Base-by-base conservation (phyloP, 495 filamentous ascomycete species). In the Neurospora sp. region DNA sequence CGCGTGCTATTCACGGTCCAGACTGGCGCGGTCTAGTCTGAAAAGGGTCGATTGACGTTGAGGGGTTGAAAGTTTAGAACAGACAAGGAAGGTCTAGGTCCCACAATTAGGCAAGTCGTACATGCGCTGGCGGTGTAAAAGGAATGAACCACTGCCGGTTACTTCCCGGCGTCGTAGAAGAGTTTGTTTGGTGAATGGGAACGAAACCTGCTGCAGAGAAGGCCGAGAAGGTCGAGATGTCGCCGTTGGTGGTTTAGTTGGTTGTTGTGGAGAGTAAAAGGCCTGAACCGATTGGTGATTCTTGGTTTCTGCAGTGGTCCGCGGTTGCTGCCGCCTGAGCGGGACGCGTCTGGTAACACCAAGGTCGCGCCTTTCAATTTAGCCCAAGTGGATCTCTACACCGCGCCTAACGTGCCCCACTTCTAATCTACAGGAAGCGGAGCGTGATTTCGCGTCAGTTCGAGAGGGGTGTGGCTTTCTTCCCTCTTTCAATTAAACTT, bases 321-420 rank as follows among this genome's bases (percentile, higher is more conserved):
- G 54, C 54, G 27, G 54, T 66, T 66, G 54, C 54, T 66, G 54
- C 54, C 54, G 54, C 54, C 54, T 66, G 54, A 35, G 54, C 54
- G 54, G 54, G 54, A 66, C 54, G 54, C 54, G 54, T 66, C 35
- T 66, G 54, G 54, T 35, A 27, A 66, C 27, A 35, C 23, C 54
- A 66, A 27, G 31, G 54, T 72, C 77, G 77, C 75, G 77, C 42
- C 72, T 71, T 69, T 73, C 71, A 70, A 44, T 69, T 70, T 44
- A 42, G 31, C 66, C 59, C 20, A 66, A 66, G 54, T 66, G 54
- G 54, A 37, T 66, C 54, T 14, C 14, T 66, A 14, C 27, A 14
- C 27, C 54, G 54, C 54, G 54, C 54, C 54, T 66, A 66, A 66
- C 14, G 6, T 35, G 27, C 54, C 54, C 54, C 54, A 66, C 54